phyloP scores from a whole-genome alignment of 441 rosid genomes.

The Corymbia calophylla region DNA sequence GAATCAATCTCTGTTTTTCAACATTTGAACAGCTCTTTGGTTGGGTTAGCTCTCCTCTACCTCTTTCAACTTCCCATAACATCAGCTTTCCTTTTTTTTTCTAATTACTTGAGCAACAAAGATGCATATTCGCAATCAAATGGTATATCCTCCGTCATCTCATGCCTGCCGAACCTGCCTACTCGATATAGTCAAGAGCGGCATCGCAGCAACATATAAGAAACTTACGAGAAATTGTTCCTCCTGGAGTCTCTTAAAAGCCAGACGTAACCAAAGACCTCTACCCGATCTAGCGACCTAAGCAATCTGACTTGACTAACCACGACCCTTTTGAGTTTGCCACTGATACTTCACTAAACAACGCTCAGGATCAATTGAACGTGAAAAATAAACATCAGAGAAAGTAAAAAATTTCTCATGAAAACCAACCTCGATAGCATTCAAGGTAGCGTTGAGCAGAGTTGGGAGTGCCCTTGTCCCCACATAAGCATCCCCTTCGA shows the following conservation, averaged over 20 bases:
- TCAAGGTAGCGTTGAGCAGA: slow-evolving; percentile 50
- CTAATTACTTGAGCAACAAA: neutral
- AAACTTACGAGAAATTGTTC: neutral
- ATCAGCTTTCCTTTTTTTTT: neutral
- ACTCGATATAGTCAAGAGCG: neutral
- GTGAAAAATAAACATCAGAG: neutral
- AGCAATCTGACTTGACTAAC: neutral
- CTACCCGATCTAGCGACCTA: neutral
- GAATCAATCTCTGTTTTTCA: neutral
- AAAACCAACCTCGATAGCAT: slow-evolving; percentile 49
- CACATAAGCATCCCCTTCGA: neutral
- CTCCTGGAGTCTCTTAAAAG: neutral
- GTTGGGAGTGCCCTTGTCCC: slow-evolving; percentile 76
- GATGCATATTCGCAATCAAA: neutral
- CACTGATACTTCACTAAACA: neutral
- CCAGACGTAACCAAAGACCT: neutral
- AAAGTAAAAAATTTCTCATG: neutral
- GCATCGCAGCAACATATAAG: neutral
- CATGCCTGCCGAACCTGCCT: neutral
- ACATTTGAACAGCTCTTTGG: neutral
- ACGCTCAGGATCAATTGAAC: neutral
- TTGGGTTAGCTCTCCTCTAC: neutral
- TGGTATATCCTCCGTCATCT: neutral
- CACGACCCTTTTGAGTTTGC: neutral
- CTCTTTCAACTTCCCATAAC: neutral